Evolutionary conservation across 495 filamentous ascomycete genomes (phyloP).

Genomic region (Amniculicola lignicola): DNA sequence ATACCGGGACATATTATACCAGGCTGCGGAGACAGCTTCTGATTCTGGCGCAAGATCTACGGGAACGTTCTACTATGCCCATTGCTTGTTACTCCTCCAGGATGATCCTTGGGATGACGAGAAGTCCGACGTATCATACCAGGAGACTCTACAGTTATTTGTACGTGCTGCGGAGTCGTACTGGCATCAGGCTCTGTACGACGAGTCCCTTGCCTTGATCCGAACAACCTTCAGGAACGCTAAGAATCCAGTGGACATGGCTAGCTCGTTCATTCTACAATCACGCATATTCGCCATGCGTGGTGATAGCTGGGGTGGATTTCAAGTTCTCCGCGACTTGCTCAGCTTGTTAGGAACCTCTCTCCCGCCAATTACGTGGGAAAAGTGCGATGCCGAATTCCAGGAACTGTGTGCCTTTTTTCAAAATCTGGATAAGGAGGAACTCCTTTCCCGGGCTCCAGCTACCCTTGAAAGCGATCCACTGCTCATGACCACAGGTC

Average conservation of each 20-base stretch:
- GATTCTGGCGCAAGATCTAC: slow-evolving; percentile 77
- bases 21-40: slow-evolving; percentile 69
- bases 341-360: slow-evolving; percentile 63
- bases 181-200: slow-evolving; percentile 67
- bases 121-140: slow-evolving; percentile 69
- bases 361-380: slow-evolving; percentile 63
- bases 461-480: slow-evolving; percentile 51
- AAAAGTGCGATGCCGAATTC: slow-evolving; percentile 72
- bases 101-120: slow-evolving; percentile 71
- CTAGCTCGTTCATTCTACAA: slow-evolving; percentile 72
- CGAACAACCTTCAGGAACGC: slow-evolving; percentile 62
- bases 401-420: slow-evolving; percentile 57
- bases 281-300: slow-evolving; percentile 70
- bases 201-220: slow-evolving; percentile 62
- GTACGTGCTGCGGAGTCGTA: slow-evolving; percentile 76
- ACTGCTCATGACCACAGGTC: slow-evolving; percentile 61
- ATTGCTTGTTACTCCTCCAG: slow-evolving; percentile 74
- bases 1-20: slow-evolving; percentile 70
- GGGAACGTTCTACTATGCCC: slow-evolving; percentile 72
- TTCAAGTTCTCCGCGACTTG: slow-evolving; percentile 64
- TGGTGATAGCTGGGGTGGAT: slow-evolving; percentile 65
- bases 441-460: slow-evolving; percentile 52
- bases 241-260: slow-evolving; percentile 67
- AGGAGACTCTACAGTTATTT: slow-evolving; percentile 75
- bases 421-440: slow-evolving; percentile 55